A percentile compares a stretch with the other conserved stretches of the same genome.
Evolutionary conservation across 148 eudicot species (phyloP).

Genomic region (Diospyros kaki): DNA sequence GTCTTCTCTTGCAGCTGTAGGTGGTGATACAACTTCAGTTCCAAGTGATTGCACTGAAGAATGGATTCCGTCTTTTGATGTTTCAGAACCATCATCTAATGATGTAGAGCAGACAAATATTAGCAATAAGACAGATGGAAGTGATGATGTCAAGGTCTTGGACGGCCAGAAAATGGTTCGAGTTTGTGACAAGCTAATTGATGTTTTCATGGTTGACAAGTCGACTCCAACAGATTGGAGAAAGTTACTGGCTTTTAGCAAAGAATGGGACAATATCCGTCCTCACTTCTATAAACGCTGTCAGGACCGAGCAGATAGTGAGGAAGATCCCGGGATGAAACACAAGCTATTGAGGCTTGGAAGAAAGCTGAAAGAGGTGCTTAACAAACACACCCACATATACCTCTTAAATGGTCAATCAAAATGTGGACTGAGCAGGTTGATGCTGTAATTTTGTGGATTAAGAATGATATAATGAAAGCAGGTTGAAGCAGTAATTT

Average conservation of each 20-base stretch:
- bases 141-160: slow-evolving; percentile 27
- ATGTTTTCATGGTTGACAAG: slow-evolving; percentile 82
- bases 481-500: not conserved
- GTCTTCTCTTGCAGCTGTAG: slow-evolving; percentile 28
- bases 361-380: slow-evolving; percentile 91
- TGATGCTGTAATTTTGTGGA: not conserved
- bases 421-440: not conserved
- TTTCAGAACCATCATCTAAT: slow-evolving; percentile 20
- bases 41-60: slow-evolving; percentile 32
- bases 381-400: not conserved
- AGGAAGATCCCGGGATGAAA: slow-evolving; percentile 68
- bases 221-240: slow-evolving; percentile 91
- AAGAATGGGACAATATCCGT: slow-evolving; percentile 64
- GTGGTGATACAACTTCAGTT: slow-evolving; percentile 30
- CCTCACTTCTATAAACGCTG: slow-evolving; percentile 74
- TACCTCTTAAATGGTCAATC: not conserved
- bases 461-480: not conserved
- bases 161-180: slow-evolving; percentile 53
- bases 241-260: slow-evolving; percentile 69
- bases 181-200: slow-evolving; percentile 81
- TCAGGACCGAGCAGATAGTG: slow-evolving; percentile 71
- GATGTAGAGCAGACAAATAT: slow-evolving; percentile 18
- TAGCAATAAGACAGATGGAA: slow-evolving; percentile 17
- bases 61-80: slow-evolving; percentile 13
- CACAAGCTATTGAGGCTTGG: slow-evolving; percentile 65